phyloP scores from a whole-genome alignment of 2,329 filamentous ascomycete genomes.

The Trichoderma brevicompactum region DNA sequence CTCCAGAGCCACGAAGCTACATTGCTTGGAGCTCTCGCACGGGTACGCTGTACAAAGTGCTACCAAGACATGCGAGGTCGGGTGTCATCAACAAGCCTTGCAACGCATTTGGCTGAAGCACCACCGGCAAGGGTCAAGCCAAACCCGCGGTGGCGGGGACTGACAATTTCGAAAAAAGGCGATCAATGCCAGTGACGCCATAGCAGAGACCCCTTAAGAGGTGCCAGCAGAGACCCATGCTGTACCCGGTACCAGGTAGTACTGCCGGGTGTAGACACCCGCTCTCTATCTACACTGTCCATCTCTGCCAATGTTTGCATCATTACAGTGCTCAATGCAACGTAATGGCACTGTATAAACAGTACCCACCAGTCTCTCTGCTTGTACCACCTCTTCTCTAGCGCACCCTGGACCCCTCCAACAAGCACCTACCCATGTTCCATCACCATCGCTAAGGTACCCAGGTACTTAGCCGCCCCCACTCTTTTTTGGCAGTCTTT shows the following conservation, averaged over 20 bases:
- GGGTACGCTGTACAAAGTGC: background rate
- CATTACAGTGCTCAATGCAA: too few species aligned
- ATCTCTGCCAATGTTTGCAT: too few species aligned
- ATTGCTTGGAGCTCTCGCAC: background rate
- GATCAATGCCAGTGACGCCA: constrained; percentile 43
- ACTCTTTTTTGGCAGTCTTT: background rate
- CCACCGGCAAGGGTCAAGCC: constrained; percentile 23
- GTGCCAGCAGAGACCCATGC: constrained; percentile 17
- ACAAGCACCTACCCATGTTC: constrained; percentile 2
- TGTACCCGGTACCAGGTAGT: background rate
- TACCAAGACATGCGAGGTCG: constrained; percentile 18
- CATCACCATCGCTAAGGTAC: constrained; percentile 1
- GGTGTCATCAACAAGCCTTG: constrained; percentile 2
- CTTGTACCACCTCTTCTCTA: too few species aligned
- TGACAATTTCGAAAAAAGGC: constrained; percentile 31
- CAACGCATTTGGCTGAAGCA: constrained; percentile 1
- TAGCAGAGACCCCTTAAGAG: constrained; percentile 30
- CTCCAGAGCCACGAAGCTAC: background rate
- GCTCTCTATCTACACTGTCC: too few species aligned
- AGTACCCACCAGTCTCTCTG: background rate
- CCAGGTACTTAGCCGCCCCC: background rate
- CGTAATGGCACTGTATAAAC: background rate
- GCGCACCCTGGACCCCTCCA: background rate
- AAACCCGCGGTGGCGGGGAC: constrained; percentile 33
- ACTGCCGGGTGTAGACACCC: too few species aligned